Evolutionary conservation across 345 rosid species (phyloP).

Genomic region (Erucastrum elatum): DNA sequence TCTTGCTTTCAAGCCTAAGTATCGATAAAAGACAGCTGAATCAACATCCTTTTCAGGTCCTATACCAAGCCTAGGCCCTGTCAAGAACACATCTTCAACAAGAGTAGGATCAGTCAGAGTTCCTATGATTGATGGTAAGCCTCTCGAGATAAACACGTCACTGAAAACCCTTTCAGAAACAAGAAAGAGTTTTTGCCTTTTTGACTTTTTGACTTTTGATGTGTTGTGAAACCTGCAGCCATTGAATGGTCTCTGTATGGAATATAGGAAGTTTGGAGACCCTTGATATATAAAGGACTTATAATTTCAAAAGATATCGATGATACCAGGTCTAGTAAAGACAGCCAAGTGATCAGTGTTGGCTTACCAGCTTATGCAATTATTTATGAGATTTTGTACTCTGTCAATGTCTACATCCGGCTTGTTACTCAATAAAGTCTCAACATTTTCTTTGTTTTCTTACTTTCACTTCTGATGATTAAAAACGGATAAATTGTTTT

Average conservation of each 20-base stretch:
- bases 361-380: conserved; percentile 86
- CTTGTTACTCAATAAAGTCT: conserved; percentile 60
- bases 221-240: conserved; percentile 49
- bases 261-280: conserved; percentile 63
- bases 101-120: conserved; percentile 55
- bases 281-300: conserved; percentile 60
- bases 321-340: conserved; percentile 62
- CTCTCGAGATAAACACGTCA: conserved; percentile 59
- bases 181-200: too few species aligned
- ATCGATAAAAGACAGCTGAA: conserved; percentile 37
- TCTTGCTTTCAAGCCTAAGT: conserved; percentile 85
- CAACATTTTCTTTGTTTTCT: background rate
- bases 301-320: conserved; percentile 75
- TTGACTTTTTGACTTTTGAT: background rate
- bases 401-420: conserved; percentile 60
- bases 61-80: conserved; percentile 50
- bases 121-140: conserved; percentile 63
- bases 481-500: too few species aligned
- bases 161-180: too few species aligned
- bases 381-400: conserved; percentile 57
- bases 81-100: conserved; percentile 45
- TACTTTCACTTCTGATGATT: background rate
- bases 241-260: conserved; percentile 55
- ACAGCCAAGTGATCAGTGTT: conserved; percentile 64
- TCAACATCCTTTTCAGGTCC: conserved; percentile 44